Evolutionary conservation across 441 rosid genomes (phyloP), one percentile per base, ranked within the genome.

Genomic region (California macrophylla): DNA sequence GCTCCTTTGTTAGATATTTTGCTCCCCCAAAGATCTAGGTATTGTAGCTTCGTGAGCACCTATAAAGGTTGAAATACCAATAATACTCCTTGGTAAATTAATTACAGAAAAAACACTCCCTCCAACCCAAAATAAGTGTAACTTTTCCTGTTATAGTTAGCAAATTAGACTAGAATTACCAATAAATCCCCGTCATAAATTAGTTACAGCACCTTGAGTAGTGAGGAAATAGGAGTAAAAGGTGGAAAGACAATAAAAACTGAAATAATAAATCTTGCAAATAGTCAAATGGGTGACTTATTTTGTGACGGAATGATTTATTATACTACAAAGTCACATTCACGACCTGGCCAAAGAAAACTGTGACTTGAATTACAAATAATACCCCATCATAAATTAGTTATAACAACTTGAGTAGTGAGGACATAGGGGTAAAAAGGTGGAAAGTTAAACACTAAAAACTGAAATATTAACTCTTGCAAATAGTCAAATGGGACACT

Each of bases 21-120:
- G 79, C 97, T 94, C 38, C 97, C 98, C 96, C 98, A 92, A 24
- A 94, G 86, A 74, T 94, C 96, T 69, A 94, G 91, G 77, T 87
- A 77, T 72, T 89, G 84, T 16, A 90, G 92, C 82, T 87, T 89
- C 54, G 74, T 80, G 82, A 92, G 74, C 38, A 66, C 90, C 98
- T 94, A 83, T 74, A 71, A 75, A 52, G 67, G 2, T 56, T 4
- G 36, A 26, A 18, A 4, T 5, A 23, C 66, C 24, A 15, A 23
- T 20, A 18, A 36, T 56, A 15, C 56, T 29, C 30, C 3, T 20
- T 1, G 13, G 67, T 3, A 28, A 32, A 15, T 1, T n/a, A n/a
- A n/a, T n/a, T n/a, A n/a, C n/a, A n/a, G n/a, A 24, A 34, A 34
- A 34, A 34, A 7, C 0, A 7, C 40, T 7, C 40, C 40, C 8